A percentile compares a stretch with the other conserved stretches of the same genome.
These are phyloP conservation scores for Verticillium klebahnii DNA, from an alignment of 2,329 filamentous ascomycete genomes.

Conservation along the genomic window DNA sequence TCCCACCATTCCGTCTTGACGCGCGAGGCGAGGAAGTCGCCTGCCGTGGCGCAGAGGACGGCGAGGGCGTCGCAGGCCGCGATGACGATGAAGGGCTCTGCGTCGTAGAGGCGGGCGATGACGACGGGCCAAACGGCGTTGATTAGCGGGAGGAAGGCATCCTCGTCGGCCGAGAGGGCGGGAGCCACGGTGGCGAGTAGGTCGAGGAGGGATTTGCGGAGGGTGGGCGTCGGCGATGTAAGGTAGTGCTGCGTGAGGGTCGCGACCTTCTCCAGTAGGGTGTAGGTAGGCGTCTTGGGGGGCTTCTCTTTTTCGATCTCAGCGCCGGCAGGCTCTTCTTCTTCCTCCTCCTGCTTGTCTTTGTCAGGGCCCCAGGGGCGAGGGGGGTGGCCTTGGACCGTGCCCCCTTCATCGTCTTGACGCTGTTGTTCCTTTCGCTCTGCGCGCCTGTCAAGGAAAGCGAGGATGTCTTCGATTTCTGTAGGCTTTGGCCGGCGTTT, in stretches of 20 bases:
- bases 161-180: constrained; percentile 70
- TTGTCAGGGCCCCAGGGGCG: constrained; percentile 23
- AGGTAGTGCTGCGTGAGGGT: constrained; percentile 86
- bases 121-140: constrained; percentile 89
- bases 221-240: constrained; percentile 73
- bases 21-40: constrained; percentile 74
- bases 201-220: constrained; percentile 73
- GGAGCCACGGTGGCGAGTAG: constrained; percentile 70
- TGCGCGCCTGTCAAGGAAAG: constrained; percentile 58
- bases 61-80: constrained; percentile 66
- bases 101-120: constrained; percentile 60
- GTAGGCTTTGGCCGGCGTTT: constrained; percentile 27
- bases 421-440: constrained; percentile 21
- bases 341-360: constrained; percentile 13
- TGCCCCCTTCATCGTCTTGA: constrained; percentile 28
- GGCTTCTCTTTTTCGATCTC: constrained; percentile 40
- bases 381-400: constrained; percentile 26
- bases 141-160: constrained; percentile 81
- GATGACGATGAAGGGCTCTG: constrained; percentile 63
- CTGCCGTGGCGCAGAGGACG: constrained; percentile 65
- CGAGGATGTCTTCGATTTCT: constrained; percentile 40
- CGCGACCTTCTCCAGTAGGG: constrained; percentile 76
- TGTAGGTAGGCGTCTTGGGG: constrained; percentile 73
- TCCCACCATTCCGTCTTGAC: constrained; percentile 69
- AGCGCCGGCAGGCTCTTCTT: constrained; percentile 9